Base-by-base conservation (phyloP, 768 basidiomycete species). In the Mycena amicta region DNA sequence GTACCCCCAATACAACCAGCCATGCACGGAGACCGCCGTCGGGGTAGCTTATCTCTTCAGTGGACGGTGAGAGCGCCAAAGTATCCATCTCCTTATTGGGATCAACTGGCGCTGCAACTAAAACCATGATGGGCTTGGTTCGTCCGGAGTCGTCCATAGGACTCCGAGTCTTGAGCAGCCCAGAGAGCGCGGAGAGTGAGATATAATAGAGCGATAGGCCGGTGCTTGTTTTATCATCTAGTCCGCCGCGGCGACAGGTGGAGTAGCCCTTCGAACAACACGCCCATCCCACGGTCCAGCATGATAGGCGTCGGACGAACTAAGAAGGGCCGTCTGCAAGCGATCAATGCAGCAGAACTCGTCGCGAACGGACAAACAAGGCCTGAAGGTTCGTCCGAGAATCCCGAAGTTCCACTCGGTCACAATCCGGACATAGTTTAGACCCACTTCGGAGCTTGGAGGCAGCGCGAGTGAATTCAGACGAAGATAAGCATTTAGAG, bases 11-110 rank as follows among this genome's bases (percentile, higher is more conserved):
- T 2, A 77, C 73, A 49, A 75, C 69, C 25, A 74, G 53, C 78
- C 78, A 80, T 3, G 78, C 78, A 26, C 68, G 64, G 23, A 74
- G 56, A 3, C 78, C 78, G 15, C 78, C 78, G 56, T 80, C 78
- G 3, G 77, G 78, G 39, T 62, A 62, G 49, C 43, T 52, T 52
- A 51, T 52, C 41, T 23, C 53, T 2, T 61, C 56, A 6, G 20
- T 20, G 11, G 41, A 43, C 12, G 41, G 20, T 22, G 41, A 13
- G 12, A 43, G 20, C 20, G 41, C 20, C 13, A 43, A 22, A 43
- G 41, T 22, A 43, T 43, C 41, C 41, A 43, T 43, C 11, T 43
- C 41, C 12, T 5, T 12, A 8, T 43, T 43, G 11, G 13, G 6
- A 6, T 43, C 41, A 20, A 43, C 20, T 11, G 41, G 41, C 11